A percentile compares a stretch with the other conserved stretches of the same genome.
phyloP scores from a whole-genome alignment of 495 filamentous ascomycete genomes.

The Xylaria venustula region DNA sequence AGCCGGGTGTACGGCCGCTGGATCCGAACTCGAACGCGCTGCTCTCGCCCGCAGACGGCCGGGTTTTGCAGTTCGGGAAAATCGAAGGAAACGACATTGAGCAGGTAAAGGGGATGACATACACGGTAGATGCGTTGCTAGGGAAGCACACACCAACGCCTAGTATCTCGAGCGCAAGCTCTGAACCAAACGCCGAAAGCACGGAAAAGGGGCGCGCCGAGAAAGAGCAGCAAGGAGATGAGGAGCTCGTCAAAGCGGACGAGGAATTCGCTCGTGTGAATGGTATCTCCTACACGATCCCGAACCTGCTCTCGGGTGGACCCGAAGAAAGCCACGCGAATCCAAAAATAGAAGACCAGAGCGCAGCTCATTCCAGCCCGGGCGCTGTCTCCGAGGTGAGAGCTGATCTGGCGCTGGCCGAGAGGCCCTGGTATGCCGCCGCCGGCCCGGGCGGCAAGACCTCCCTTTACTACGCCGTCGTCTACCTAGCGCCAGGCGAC shows the following conservation, averaged over 20 bases:
- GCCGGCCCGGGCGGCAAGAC: slow-evolving; percentile 56
- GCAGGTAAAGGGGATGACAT: slow-evolving; percentile 98
- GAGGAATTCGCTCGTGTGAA: slow-evolving; percentile 95
- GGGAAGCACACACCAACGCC: slow-evolving; percentile 58
- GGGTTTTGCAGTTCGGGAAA: slow-evolving; percentile 84
- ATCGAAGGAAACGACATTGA: slow-evolving; percentile 95
- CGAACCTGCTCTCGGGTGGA: slow-evolving; percentile 79
- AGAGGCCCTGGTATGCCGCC: slow-evolving; percentile 77
- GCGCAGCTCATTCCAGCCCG: slow-evolving; percentile 56
- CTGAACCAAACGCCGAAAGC: slow-evolving; percentile 14
- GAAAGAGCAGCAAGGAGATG: slow-evolving; percentile 39
- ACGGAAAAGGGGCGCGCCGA: slow-evolving; percentile 17
- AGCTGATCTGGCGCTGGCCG: slow-evolving; percentile 75
- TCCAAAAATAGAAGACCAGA: slow-evolving; percentile 49
- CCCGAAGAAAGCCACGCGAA: slow-evolving; percentile 44
- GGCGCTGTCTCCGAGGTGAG: slow-evolving; percentile 76
- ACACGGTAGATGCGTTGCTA: slow-evolving; percentile 88
- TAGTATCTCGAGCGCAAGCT: slow-evolving; percentile 33
- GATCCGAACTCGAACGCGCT: slow-evolving; percentile 77
- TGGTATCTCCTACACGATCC: slow-evolving; percentile 94
- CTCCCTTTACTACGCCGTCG: slow-evolving; percentile 87
- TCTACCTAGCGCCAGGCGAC: slow-evolving; percentile 97
- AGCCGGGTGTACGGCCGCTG: slow-evolving; percentile 83
- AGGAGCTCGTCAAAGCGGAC: slow-evolving; percentile 69
- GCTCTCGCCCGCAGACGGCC: slow-evolving; percentile 84